These are phyloP conservation scores for Suhomyces atakaporum DNA, from an alignment of 1,139 yeast genomes.

Conservation along the genomic window DNA sequence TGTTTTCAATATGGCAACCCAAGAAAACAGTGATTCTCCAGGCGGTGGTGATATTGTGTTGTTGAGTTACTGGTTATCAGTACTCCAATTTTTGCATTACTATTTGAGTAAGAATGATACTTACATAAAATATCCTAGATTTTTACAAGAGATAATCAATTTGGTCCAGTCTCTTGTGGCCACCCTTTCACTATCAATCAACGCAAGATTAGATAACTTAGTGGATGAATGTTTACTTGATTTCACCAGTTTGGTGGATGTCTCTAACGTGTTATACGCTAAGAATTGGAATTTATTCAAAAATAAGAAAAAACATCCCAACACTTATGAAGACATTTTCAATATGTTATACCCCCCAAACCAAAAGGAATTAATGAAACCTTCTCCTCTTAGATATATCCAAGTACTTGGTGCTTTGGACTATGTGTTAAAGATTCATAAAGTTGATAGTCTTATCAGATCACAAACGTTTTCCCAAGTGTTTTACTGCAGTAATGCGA, in stretches of 20 bases:
- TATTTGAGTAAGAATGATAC: slow-evolving; percentile 60
- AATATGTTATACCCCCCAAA: slow-evolving; percentile 75
- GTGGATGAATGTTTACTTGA: slow-evolving; percentile 65
- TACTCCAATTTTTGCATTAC: slow-evolving; percentile 65
- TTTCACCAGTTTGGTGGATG: slow-evolving; percentile 66
- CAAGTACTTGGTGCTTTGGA: slow-evolving; percentile 88
- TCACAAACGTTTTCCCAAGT: slow-evolving; percentile 80
- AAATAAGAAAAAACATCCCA: slow-evolving; percentile 45
- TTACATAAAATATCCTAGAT: slow-evolving; percentile 53
- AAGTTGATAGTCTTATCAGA: slow-evolving; percentile 72
- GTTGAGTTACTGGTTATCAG: slow-evolving; percentile 74
- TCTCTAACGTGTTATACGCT: slow-evolving; percentile 60
- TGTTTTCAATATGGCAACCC: slow-evolving; percentile 48
- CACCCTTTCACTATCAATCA: slow-evolving; percentile 64
- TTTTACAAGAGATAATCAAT: slow-evolving; percentile 61
- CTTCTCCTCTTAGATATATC: slow-evolving; percentile 83
- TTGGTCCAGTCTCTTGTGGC: slow-evolving; percentile 62
- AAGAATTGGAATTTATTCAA: slow-evolving; percentile 78
- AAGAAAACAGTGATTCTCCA: slow-evolving; percentile 18
- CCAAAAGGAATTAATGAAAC: slow-evolving; percentile 61
- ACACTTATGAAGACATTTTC: slow-evolving; percentile 66
- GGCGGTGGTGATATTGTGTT: slow-evolving; percentile 66
- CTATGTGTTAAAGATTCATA: slow-evolving; percentile 80
- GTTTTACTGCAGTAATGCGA: slow-evolving; percentile 73
- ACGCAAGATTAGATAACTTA: slow-evolving; percentile 56